Percentiles rank a stretch among this genome's conserved stretches.
Conservation (phyloP, 2,329 filamentous ascomycete genomes). For the Mollisia scopiformis region DNA sequence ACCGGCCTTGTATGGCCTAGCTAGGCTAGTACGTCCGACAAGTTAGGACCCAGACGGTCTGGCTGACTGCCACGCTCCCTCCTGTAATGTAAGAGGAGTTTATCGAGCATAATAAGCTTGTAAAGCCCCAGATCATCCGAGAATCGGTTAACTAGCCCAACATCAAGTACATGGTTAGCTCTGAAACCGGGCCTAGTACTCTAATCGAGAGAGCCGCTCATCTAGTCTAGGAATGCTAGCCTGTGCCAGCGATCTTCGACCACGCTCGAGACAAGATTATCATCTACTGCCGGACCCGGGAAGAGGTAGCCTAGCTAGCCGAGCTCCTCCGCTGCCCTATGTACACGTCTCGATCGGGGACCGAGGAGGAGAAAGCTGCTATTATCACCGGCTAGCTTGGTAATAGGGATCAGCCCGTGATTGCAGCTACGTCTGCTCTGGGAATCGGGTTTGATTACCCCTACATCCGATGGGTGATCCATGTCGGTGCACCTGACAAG, state of each 20-base stretch:
- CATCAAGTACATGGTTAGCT: constrained; percentile 18
- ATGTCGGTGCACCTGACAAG: constrained; percentile 3
- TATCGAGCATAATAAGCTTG: constrained; percentile 22
- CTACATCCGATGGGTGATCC: constrained; percentile 6
- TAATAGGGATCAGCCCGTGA: constrained; percentile 3
- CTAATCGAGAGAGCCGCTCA: constrained; percentile 11
- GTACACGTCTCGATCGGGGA: constrained; percentile 1
- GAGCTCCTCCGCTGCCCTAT: constrained; percentile 7
- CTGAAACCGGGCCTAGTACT: background rate
- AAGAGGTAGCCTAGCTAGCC: constrained; percentile 8
- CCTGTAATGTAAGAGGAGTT: constrained; percentile 17
- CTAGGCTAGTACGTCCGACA: constrained; percentile 16
- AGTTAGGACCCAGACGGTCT: constrained; percentile 18
- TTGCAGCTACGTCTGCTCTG: constrained; percentile 14
- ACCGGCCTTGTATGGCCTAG: constrained; percentile 14
- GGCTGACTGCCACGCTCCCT: constrained; percentile 16
- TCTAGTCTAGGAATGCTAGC: constrained; percentile 12
- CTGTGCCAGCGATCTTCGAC: constrained; percentile 6
- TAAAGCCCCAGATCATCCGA: constrained; percentile 14
- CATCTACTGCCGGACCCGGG: constrained; percentile 15
- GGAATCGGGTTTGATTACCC: constrained; percentile 10
- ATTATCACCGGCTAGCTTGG: constrained; percentile 12
- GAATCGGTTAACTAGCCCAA: constrained; percentile 19
- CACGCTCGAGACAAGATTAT: constrained; percentile 20
- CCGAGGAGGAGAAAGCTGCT: constrained; percentile 11